These are phyloP conservation scores for Trametes polyzona DNA, from an alignment of 1,284 basidiomycete genomes.

Conservation along the genomic window DNA sequence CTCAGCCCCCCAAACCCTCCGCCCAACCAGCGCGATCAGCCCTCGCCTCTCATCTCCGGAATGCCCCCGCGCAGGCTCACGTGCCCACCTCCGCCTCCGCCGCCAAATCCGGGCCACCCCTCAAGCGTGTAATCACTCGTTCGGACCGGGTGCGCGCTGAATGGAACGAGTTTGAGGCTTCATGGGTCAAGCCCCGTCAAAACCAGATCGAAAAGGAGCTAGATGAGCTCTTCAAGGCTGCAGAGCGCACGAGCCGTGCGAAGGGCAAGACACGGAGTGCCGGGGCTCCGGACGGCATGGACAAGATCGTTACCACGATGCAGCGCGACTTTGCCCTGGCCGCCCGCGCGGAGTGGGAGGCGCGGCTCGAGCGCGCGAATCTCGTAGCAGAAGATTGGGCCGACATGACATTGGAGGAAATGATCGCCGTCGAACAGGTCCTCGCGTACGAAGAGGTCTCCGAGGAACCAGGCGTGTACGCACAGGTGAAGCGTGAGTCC, in stretches of 20 bases:
- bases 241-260: constrained; percentile 17
- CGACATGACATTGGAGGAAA: constrained; percentile 24
- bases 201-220: constrained; percentile 14
- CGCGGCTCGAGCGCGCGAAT: constrained; percentile 18
- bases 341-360: constrained; percentile 25
- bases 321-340: constrained; percentile 20
- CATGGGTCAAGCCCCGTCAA: constrained; percentile 17
- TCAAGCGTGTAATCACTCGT: constrained; percentile 12
- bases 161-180: constrained; percentile 20
- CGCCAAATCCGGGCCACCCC: constrained; percentile 7
- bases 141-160: constrained; percentile 21
- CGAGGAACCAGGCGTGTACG: constrained; percentile 5
- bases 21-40: constrained; percentile 17
- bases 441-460: constrained; percentile 17
- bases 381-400: constrained; percentile 26
- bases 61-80: constrained; percentile 2
- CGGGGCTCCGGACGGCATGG: constrained; percentile 7
- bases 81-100: constrained; percentile 1
- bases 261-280: constrained; percentile 9
- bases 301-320: constrained; percentile 17
- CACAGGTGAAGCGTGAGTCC: background rate
- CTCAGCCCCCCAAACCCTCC: constrained; percentile 16
- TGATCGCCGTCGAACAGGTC: constrained; percentile 24
- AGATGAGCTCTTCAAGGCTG: constrained; percentile 7
- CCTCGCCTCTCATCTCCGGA: constrained; percentile 11